A percentile compares a stretch with the other conserved stretches of the same genome.
Conservation (phyloP, 306 rosid species). For the Glycine tomentella region DNA sequence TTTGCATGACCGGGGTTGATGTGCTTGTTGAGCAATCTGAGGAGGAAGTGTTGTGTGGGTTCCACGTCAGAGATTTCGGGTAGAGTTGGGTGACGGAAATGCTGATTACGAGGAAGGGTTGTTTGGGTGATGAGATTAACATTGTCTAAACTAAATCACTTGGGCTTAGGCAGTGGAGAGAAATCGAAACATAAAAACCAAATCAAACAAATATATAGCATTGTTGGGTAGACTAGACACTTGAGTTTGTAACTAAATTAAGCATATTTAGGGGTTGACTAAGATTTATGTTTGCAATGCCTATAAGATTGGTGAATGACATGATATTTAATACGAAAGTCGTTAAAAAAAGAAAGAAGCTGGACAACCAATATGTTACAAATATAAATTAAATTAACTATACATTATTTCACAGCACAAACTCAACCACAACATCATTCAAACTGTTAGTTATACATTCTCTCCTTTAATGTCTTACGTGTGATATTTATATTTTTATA, state of each 20-base stretch:
- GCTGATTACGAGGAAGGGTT: neutral
- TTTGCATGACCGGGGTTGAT: slow-evolving; percentile 40
- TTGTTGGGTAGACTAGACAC: neutral
- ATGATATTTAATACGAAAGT: neutral
- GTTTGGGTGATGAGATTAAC: slow-evolving; percentile 2
- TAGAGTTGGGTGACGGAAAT: too few species aligned
- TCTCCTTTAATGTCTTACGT: too few species aligned
- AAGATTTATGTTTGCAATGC: neutral
- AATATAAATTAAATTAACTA: neutral
- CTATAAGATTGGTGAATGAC: neutral
- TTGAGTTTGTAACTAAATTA: slow-evolving; percentile 3
- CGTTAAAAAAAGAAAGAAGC: neutral
- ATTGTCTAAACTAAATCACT: too few species aligned
- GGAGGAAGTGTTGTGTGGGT: slow-evolving; percentile 74
- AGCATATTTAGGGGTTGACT: slow-evolving; percentile 24
- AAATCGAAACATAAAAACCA: neutral
- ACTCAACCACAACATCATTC: too few species aligned
- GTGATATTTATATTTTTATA: neutral
- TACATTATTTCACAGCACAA: too few species aligned
- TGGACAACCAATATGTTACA: neutral
- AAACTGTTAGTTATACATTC: too few species aligned
- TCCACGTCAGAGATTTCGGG: too few species aligned
- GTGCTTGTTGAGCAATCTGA: slow-evolving; percentile 64
- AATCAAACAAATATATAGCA: slow-evolving; percentile 19
- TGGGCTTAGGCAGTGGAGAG: neutral